phyloP scores from a whole-genome alignment of 2,329 filamentous ascomycete species.

The Talaromyces sp. region DNA sequence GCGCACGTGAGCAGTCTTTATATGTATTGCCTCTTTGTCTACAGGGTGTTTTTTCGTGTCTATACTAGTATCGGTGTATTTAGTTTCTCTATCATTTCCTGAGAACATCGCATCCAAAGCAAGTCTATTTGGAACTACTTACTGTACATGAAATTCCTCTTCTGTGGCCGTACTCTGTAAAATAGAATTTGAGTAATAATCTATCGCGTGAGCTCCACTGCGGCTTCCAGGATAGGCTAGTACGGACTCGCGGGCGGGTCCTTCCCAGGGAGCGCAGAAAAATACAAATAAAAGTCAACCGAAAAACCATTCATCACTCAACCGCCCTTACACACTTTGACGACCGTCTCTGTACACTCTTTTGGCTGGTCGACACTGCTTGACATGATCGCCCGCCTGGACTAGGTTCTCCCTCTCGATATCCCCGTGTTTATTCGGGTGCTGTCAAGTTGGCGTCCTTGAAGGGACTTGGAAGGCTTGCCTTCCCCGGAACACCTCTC shows the following conservation, averaged over 20 bases:
- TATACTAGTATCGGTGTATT: not conserved
- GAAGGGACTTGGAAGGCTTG: constrained; percentile 22
- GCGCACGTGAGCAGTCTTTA: not conserved
- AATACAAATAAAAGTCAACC: not conserved
- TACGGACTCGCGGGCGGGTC: not conserved
- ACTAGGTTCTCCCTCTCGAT: not conserved
- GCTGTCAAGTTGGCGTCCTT: constrained; percentile 33
- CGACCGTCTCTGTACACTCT: not conserved
- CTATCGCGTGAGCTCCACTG: not conserved
- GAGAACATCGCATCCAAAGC: not conserved
- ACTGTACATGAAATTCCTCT: not conserved
- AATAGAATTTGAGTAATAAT: not conserved
- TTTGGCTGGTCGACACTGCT: not conserved
- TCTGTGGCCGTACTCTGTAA: not conserved
- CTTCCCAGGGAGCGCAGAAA: not conserved
- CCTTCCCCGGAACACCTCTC: constrained; percentile 17
- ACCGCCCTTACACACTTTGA: not conserved
- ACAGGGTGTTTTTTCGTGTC: not conserved
- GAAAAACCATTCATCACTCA: not conserved
- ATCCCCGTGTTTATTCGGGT: not conserved
- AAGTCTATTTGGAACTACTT: not conserved
- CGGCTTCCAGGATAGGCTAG: not conserved
- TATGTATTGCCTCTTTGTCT: not conserved
- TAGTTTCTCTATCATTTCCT: not conserved
- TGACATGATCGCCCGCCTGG: not conserved